Evolutionary conservation across 768 basidiomycete species (phyloP).

Genomic region (Hygrocybe punicea): DNA sequence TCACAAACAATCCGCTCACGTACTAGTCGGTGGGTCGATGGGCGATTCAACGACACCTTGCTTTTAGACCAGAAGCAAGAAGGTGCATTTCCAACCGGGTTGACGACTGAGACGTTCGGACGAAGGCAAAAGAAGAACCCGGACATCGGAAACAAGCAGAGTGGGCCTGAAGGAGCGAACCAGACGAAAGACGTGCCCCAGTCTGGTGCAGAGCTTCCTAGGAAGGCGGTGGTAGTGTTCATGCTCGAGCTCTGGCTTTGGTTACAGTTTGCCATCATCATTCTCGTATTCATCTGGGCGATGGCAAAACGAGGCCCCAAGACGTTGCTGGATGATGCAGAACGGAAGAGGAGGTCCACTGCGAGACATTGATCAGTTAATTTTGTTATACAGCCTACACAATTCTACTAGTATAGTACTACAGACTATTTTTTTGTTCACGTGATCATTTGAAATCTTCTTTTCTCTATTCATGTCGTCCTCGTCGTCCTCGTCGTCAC

Average conservation of each 20-base stretch:
- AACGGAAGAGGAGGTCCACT: conserved; percentile 25
- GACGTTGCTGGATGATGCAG: conserved; percentile 53
- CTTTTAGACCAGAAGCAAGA: neutral
- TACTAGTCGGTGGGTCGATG: conserved; percentile 57
- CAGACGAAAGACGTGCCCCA: no score
- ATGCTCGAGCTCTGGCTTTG: conserved; percentile 79
- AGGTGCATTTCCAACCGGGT: conserved; percentile 32
- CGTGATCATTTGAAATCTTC: no score
- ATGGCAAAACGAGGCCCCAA: conserved; percentile 78
- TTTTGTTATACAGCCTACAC: neutral
- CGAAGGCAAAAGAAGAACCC: no score
- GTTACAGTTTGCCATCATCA: conserved; percentile 74
- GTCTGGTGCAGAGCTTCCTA: conserved; percentile 8
- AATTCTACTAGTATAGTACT: no score
- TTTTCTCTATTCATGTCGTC: conserved; percentile 47
- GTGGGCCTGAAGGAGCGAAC: no score
- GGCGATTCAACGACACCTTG: conserved; percentile 44
- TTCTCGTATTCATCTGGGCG: conserved; percentile 74
- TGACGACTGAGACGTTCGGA: no score
- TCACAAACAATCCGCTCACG: conserved; percentile 55
- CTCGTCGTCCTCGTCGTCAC: conserved; percentile 21
- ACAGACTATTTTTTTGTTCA: conserved; percentile 17
- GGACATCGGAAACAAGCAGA: neutral
- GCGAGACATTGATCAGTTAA: conserved; percentile 1
- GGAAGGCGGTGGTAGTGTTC: conserved; percentile 34